Percentiles rank a stretch among this genome's conserved stretches.
Conservation (phyloP, 371 early-diverging fungal species). For the Cokeromyces recurvatus region DNA sequence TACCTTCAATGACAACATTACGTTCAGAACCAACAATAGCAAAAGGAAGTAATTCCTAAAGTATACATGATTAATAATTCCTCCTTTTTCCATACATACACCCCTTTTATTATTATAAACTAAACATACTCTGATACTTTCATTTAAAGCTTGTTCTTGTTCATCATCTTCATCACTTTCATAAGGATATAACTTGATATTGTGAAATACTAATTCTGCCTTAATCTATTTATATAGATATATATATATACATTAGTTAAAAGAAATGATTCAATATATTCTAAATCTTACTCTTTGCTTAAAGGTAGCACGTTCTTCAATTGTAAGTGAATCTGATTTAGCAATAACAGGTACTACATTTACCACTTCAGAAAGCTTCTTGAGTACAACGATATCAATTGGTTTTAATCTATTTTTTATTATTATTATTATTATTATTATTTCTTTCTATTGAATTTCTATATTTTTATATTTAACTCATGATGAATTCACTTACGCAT, state of each 20-base stretch:
- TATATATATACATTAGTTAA: slow-evolving; percentile 43
- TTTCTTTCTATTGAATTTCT: too few species aligned
- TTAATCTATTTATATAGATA: slow-evolving; percentile 86
- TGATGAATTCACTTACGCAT: slow-evolving; percentile 48
- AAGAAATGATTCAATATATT: neutral
- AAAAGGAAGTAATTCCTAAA: slow-evolving; percentile 76
- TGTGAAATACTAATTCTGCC: slow-evolving; percentile 90
- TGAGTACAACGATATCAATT: slow-evolving; percentile 71
- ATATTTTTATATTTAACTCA: too few species aligned
- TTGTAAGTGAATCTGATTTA: slow-evolving; percentile 83
- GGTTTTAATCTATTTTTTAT: slow-evolving; percentile 62
- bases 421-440: too few species aligned
- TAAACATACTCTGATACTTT: slow-evolving; percentile 56
- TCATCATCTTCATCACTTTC: slow-evolving; percentile 79
- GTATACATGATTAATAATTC: neutral
- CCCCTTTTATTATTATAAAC: neutral
- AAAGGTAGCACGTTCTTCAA: slow-evolving; percentile 68
- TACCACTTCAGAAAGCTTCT: slow-evolving; percentile 67
- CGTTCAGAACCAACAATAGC: slow-evolving; percentile 86
- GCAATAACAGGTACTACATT: slow-evolving; percentile 85
- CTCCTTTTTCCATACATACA: too few species aligned
- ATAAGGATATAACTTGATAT: slow-evolving; percentile 88
- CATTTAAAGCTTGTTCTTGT: slow-evolving; percentile 70
- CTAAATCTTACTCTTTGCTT: slow-evolving; percentile 55
- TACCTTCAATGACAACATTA: slow-evolving; percentile 78